Evolutionary conservation across 495 filamentous ascomycete species (phyloP), one percentile per base, ranked within the genome.

Genomic region (Hyphodiscus hymeniophilus): DNA sequence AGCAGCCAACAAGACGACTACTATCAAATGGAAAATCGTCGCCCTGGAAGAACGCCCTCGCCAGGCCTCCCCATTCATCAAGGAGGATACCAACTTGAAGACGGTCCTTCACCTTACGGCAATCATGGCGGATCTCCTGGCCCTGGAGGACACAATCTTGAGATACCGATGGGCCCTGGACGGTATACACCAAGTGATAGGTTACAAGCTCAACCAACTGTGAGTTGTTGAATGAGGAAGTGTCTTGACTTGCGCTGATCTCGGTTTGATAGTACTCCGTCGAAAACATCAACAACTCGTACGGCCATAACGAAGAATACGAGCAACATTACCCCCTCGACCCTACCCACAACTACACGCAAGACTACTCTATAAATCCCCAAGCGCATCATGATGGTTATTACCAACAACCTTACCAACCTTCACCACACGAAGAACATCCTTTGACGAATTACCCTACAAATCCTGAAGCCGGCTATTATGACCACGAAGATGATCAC

Each of bases 371-470:
- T 5, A 63, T 96, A 30, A 79, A 87, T 48, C 89, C 90, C 11
- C 78, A 89, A 62, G 81, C 79, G 32, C 88, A 94, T 55, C 87
- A 90, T 57, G 87, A 95, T 63, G 76, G 81, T 35, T 94, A 95
- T 66, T 92, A 85, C 60, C 84, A 80, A 44, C 82, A 80, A 57
- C 84, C 86, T 3, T 92, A 95, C 63, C 71, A 88, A 50, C 84
- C 87, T 3, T 73, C 77, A 11, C 63, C 71, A 0, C 70, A 77
- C 32, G 80, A 83, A 15, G 69, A 70, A 8, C 48, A 54, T 18
- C 57, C 57, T 18, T 36, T 55, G 11, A 52, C 45, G 13, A 39
- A n/a, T 21, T 52, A 22, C 32, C 41, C 38, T 42, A 42, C 47
- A 6, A 17, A 31, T 24, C 32, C 39, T 11, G 38, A 41, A 7